These are phyloP conservation scores for Lobulomyces angularis DNA, from an alignment of 192 early-diverging fungal genomes.

Conservation along the genomic window DNA sequence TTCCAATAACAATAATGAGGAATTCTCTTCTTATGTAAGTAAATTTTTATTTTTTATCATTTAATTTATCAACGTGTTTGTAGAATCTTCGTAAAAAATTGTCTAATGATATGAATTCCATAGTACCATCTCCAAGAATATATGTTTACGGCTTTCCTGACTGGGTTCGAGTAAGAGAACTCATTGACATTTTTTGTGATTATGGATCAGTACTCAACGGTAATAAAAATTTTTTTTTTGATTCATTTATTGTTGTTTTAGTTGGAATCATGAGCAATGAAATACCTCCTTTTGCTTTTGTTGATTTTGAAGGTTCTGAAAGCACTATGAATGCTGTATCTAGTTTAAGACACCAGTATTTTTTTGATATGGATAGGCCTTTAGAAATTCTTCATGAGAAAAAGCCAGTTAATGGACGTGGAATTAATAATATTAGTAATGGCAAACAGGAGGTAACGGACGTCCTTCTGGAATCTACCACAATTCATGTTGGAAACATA, in stretches of 20 bases:
- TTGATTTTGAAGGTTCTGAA: conserved; percentile 22
- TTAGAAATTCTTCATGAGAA: conserved; percentile 19
- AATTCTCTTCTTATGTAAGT: too few relatives aligned
- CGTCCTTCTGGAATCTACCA: conserved; percentile 8
- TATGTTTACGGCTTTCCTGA: conserved; percentile 27
- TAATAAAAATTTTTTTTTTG: conserved; percentile 1
- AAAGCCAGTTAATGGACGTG: too few relatives aligned
- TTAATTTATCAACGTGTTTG: too few relatives aligned
- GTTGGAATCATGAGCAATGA: conserved; percentile 13
- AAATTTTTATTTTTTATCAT: too few relatives aligned
- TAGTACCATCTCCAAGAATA: conserved; percentile 17
- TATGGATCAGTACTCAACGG: conserved; percentile 30
- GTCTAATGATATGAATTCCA: too few relatives aligned
- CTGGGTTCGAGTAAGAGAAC: conserved; percentile 22
- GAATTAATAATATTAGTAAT: too few relatives aligned
- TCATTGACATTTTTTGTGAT: conserved; percentile 26
- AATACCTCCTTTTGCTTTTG: conserved; percentile 18
- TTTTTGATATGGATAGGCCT: conserved; percentile 22
- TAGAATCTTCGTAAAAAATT: too few relatives aligned
- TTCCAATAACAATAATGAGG: too few relatives aligned
- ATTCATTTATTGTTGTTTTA: conserved; percentile 3
- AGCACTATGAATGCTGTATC: conserved; percentile 19
- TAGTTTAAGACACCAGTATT: conserved; percentile 13
- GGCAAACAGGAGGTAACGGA: too few relatives aligned
- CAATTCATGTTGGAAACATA: conserved; percentile 23